Percentiles rank a stretch among this genome's conserved stretches.
Evolutionary conservation across 192 early-diverging fungal species (phyloP).

Genomic region (Entomortierella beljakovae): DNA sequence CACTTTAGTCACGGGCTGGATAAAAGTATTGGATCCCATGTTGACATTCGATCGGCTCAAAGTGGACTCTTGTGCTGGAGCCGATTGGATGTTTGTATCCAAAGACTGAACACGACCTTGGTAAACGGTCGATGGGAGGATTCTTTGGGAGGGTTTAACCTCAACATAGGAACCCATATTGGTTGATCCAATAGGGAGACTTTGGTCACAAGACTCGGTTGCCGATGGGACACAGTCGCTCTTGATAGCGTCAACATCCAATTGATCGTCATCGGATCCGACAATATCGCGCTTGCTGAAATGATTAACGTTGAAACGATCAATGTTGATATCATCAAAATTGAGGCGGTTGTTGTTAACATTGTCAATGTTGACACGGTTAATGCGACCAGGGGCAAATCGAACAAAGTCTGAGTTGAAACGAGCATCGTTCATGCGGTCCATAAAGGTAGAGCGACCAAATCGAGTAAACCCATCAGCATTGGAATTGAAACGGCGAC

Average conservation of each 20-base stretch:
- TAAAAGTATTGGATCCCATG: constrained; percentile 26
- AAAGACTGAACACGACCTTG: constrained; percentile 27
- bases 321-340: neutral
- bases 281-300: neutral
- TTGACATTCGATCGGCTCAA: constrained; percentile 2
- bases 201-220: constrained; percentile 14
- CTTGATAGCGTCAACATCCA: neutral
- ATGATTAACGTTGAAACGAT: neutral
- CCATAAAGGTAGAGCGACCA: neutral
- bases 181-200: constrained; percentile 1
- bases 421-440: neutral
- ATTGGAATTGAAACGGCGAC: neutral
- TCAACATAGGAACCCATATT: constrained; percentile 31
- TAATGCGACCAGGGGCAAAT: too few species aligned
- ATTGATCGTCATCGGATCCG: neutral
- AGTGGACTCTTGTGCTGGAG: neutral
- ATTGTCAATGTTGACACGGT: neutral
- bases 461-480: neutral
- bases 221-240: constrained; percentile 14
- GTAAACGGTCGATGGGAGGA: constrained; percentile 29
- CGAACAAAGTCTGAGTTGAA: neutral
- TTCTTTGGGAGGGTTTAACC: constrained; percentile 3
- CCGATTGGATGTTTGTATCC: constrained; percentile 4
- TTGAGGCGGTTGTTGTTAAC: neutral
- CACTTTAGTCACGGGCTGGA: constrained; percentile 37